Percentiles rank a stretch among this genome's conserved stretches.
Evolutionary conservation across 768 basidiomycete species (phyloP).

Genomic region (Leccinum subtestaceum): DNA sequence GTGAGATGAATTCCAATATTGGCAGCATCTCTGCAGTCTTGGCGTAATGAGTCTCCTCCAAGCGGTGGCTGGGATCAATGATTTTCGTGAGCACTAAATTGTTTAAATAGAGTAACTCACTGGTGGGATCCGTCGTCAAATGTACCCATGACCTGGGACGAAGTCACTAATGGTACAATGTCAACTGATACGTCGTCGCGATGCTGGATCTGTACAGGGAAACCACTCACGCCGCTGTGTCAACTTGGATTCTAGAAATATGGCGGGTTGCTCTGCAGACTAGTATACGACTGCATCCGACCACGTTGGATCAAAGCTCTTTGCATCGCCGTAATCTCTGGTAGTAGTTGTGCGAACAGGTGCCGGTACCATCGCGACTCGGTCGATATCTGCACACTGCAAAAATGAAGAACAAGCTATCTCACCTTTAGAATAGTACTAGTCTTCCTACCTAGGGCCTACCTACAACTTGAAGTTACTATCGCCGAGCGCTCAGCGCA

Average conservation of each 20-base stretch:
- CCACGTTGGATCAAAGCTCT: background rate
- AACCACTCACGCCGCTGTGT: constrained; percentile 4
- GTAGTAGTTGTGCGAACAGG: background rate
- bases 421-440: too few species aligned
- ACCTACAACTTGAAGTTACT: too few species aligned
- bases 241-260: background rate
- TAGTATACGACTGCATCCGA: background rate
- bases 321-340: background rate
- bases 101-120: background rate
- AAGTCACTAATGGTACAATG: background rate
- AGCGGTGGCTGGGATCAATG: background rate
- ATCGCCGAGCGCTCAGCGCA: background rate
- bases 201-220: constrained; percentile 1
- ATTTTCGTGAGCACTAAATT: background rate
- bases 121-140: background rate
- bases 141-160: constrained; percentile 2
- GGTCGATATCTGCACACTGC: too few species aligned
- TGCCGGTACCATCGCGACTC: too few species aligned
- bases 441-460: too few species aligned
- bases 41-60: background rate
- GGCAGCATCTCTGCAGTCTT: background rate
- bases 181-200: background rate
- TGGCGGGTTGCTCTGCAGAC: background rate
- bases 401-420: too few species aligned
- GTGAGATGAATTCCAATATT: background rate